These are phyloP conservation scores for Brachypodium distachyon DNA, from an alignment of 202 grass and related monocot species.

Conservation along the genomic window DNA sequence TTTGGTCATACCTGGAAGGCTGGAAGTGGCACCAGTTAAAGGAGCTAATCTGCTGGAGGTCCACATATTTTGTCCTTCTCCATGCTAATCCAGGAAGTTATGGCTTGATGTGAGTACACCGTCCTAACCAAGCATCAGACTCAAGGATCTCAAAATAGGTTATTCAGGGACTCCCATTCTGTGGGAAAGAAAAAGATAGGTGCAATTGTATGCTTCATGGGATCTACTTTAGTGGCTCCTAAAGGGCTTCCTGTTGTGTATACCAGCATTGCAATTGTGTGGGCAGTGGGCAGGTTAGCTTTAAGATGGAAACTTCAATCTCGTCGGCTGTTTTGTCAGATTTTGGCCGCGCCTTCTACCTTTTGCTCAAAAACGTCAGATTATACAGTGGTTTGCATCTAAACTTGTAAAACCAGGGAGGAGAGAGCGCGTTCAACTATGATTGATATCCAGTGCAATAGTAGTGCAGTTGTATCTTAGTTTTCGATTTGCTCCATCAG, in stretches of 20 bases:
- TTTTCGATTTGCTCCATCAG: background rate
- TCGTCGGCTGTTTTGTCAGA: background rate
- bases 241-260: background rate
- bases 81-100: background rate
- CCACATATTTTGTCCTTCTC: background rate
- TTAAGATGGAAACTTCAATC: background rate
- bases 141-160: background rate
- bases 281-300: conserved; percentile 20
- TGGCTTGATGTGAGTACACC: background rate
- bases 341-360: background rate
- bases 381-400: background rate
- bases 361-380: background rate
- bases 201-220: background rate
- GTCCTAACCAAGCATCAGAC: background rate
- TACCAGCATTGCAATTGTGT: background rate
- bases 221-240: background rate
- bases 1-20: background rate
- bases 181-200: background rate
- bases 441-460: background rate
- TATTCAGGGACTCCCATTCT: background rate
- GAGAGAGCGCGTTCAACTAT: background rate
- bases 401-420: background rate
- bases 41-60: background rate
- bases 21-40: background rate
- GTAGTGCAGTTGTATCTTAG: background rate